Percentiles rank a stretch among this genome's conserved stretches.
Conservation (phyloP, 805 yeast species). For the Myxozyma vanderwaltii region DNA sequence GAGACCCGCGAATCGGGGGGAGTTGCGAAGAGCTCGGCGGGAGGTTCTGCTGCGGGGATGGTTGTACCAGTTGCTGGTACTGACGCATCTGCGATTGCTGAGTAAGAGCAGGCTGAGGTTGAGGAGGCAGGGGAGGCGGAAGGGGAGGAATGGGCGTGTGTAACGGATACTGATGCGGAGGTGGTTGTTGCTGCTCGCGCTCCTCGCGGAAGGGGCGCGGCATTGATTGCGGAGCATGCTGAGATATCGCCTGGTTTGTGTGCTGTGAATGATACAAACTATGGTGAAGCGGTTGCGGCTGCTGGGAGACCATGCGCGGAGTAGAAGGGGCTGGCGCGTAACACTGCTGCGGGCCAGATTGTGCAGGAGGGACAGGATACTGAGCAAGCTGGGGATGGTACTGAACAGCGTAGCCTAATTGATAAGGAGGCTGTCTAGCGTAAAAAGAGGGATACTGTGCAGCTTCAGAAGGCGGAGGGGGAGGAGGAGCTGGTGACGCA, state of each 20-base stretch:
- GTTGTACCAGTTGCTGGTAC: neutral
- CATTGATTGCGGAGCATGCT: neutral
- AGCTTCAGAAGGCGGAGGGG: neutral
- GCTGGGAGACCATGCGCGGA: neutral
- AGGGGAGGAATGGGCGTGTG: neutral
- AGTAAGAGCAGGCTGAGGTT: neutral
- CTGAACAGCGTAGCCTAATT: neutral
- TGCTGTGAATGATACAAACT: neutral
- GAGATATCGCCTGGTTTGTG: neutral
- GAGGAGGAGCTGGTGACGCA: neutral
- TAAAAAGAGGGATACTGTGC: neutral
- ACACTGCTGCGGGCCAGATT: neutral
- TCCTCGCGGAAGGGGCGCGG: neutral
- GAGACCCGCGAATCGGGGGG: conserved; percentile 6
- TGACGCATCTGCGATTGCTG: neutral
- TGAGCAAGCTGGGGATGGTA: neutral
- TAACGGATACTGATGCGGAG: neutral
- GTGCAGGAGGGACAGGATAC: neutral
- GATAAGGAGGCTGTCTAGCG: neutral
- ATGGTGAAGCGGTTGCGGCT: neutral
- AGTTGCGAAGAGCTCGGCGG: conserved; percentile 2
- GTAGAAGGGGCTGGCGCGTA: neutral
- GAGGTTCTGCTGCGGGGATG: neutral
- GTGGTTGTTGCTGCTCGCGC: neutral
- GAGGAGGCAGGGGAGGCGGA: conserved; percentile 1